Conservation (phyloP, 495 filamentous ascomycete genomes). For the Entonaema liquescens region DNA sequence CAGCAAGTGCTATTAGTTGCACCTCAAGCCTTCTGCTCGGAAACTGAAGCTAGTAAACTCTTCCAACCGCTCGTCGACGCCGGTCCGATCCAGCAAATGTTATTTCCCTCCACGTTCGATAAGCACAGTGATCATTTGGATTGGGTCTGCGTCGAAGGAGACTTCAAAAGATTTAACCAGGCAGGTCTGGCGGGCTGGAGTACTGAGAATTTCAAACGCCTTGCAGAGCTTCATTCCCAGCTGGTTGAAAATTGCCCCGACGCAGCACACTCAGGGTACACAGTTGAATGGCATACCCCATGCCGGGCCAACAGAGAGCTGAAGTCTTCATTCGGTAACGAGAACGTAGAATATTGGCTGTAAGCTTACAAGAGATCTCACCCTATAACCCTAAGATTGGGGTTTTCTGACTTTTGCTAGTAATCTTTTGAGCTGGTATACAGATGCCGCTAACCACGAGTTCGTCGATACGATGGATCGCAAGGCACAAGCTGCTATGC, state of each 20-base stretch:
- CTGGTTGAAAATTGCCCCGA: not conserved
- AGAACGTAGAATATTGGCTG: not conserved
- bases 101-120: not conserved
- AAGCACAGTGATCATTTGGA: not conserved
- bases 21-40: slow-evolving; percentile 8
- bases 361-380: not conserved
- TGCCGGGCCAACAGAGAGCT: not conserved
- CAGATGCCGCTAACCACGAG: slow-evolving; percentile 11
- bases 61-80: not conserved
- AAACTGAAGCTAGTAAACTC: not conserved
- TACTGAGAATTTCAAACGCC: not conserved
- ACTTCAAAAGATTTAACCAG: not conserved
- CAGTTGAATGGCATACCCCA: not conserved
- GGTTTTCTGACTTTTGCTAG: not conserved
- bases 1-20: slow-evolving; percentile 16
- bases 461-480: slow-evolving; percentile 9
- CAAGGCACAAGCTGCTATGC: slow-evolving; percentile 2
- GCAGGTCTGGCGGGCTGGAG: not conserved
- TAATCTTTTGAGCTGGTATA: slow-evolving; percentile 10
- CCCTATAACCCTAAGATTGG: not conserved
- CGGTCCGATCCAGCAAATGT: not conserved
- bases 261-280: not conserved
- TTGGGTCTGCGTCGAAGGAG: not conserved
- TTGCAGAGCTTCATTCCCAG: not conserved
- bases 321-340: not conserved